phyloP scores from a whole-genome alignment of 345 rosid species.

The Physaria fendleri region DNA sequence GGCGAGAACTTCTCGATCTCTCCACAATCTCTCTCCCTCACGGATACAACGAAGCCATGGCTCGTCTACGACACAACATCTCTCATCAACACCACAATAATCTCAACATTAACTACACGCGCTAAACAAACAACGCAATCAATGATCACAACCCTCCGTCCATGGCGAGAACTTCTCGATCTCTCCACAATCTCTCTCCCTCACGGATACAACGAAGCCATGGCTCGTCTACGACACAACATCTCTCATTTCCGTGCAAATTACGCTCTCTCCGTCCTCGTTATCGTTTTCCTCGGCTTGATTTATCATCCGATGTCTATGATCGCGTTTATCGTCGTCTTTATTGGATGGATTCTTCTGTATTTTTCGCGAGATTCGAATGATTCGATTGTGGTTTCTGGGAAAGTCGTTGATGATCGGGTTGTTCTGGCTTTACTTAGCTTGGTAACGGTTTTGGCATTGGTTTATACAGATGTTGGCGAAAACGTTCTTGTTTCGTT shows the following conservation, averaged over 20 bases:
- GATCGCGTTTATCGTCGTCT: slow-evolving; percentile 54
- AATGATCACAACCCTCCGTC: slow-evolving; percentile 56
- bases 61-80: too few relatives aligned
- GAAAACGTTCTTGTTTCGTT: slow-evolving; percentile 61
- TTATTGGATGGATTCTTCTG: slow-evolving; percentile 65
- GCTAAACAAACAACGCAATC: slow-evolving; percentile 43
- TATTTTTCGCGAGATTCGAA: slow-evolving; percentile 57
- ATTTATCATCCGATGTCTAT: slow-evolving; percentile 76
- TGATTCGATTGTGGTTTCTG: slow-evolving; percentile 47
- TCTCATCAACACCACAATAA: slow-evolving; percentile 14
- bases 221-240: slow-evolving; percentile 48
- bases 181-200: slow-evolving; percentile 53
- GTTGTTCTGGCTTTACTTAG: slow-evolving; percentile 44
- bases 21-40: too few relatives aligned
- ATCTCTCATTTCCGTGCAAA: slow-evolving; percentile 63
- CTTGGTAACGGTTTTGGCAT: slow-evolving; percentile 52
- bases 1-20: too few relatives aligned
- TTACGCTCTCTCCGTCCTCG: slow-evolving; percentile 52
- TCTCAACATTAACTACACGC: slow-evolving; percentile 42
- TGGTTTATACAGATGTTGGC: slow-evolving; percentile 76
- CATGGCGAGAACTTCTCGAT: slow-evolving; percentile 64
- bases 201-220: slow-evolving; percentile 44
- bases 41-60: too few relatives aligned
- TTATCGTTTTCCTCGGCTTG: slow-evolving; percentile 58
- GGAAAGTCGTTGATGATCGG: slow-evolving; percentile 47